These are phyloP conservation scores for Cercophora samala DNA, from an alignment of 495 filamentous ascomycete genomes.

Conservation along the genomic window DNA sequence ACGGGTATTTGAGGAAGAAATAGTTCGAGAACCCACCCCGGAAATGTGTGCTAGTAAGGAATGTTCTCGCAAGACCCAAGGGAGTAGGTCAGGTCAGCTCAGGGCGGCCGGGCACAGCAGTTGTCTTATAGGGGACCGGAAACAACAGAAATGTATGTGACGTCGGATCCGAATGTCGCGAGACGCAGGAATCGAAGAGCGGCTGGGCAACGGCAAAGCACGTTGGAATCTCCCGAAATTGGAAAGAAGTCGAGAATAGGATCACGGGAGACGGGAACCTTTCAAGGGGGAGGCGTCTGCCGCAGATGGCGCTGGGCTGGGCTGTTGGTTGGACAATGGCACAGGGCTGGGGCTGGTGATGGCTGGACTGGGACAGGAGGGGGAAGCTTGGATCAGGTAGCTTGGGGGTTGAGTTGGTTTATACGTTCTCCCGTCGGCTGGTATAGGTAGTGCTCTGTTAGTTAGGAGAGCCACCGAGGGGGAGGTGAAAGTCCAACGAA, in stretches of 20 bases:
- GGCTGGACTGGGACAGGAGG: neutral
- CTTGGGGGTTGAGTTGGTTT: neutral
- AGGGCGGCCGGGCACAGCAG: slow-evolving; percentile 10
- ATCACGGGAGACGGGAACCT: slow-evolving; percentile 18
- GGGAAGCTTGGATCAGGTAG: neutral
- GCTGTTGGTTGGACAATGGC: slow-evolving; percentile 11
- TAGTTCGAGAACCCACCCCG: neutral
- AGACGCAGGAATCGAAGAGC: slow-evolving; percentile 3
- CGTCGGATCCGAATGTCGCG: slow-evolving; percentile 19
- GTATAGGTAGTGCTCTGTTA: neutral
- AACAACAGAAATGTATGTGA: slow-evolving; percentile 16
- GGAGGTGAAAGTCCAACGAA: neutral
- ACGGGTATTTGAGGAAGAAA: neutral
- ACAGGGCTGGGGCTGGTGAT: neutral
- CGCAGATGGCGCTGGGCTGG: slow-evolving; percentile 16
- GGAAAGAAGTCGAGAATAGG: slow-evolving; percentile 16
- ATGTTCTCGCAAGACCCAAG: slow-evolving; percentile 9
- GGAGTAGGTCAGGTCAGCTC: slow-evolving; percentile 14
- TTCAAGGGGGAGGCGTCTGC: slow-evolving; percentile 31
- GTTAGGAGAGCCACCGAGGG: too few relatives aligned
- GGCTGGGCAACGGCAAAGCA: slow-evolving; percentile 22
- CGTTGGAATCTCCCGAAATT: slow-evolving; percentile 11
- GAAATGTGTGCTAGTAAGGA: slow-evolving; percentile 4
- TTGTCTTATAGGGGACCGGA: slow-evolving; percentile 19
- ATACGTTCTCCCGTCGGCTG: neutral